phyloP scores from a whole-genome alignment of 2,329 filamentous ascomycete species.

The Aspergillus ustus region DNA sequence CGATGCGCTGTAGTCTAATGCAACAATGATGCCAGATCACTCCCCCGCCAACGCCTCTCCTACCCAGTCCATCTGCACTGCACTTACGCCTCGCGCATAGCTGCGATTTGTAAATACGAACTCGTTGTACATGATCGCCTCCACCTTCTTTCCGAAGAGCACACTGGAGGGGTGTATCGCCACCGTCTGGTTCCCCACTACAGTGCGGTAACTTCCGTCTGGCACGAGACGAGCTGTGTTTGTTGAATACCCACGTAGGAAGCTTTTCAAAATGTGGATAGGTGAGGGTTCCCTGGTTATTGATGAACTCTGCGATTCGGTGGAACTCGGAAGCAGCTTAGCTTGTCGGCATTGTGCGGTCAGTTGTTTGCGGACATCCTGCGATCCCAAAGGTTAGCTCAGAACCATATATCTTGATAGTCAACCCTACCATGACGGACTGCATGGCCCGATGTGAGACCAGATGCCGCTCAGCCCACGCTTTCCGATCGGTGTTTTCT shows the following conservation, averaged over 20 bases:
- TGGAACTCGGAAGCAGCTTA: slow-evolving; percentile 43
- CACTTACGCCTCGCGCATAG: slow-evolving; percentile 66
- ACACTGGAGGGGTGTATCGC: slow-evolving; percentile 67
- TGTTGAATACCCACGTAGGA: slow-evolving; percentile 62
- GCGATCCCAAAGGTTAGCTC: slow-evolving; percentile 10
- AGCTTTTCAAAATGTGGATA: slow-evolving; percentile 59
- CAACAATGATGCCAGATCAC: slow-evolving; percentile 6
- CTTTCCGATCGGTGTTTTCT: slow-evolving; percentile 62
- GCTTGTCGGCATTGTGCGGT: slow-evolving; percentile 58
- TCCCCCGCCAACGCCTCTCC: slow-evolving; percentile 52
- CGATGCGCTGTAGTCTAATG: slow-evolving; percentile 1
- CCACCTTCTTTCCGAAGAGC: slow-evolving; percentile 63
- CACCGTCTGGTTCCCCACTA: slow-evolving; percentile 65
- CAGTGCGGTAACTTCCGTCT: slow-evolving; percentile 65
- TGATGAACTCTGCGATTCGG: slow-evolving; percentile 21
- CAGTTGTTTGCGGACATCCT: slow-evolving; percentile 67
- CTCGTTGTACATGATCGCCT: slow-evolving; percentile 68
- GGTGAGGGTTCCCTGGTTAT: slow-evolving; percentile 44
- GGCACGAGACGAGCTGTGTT: slow-evolving; percentile 65
- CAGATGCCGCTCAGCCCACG: slow-evolving; percentile 63
- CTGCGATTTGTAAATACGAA: slow-evolving; percentile 69
- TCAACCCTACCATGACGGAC: slow-evolving; percentile 58
- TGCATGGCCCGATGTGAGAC: slow-evolving; percentile 69
- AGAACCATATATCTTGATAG: background rate
- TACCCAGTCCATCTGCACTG: slow-evolving; percentile 66